A percentile compares a stretch with the other conserved stretches of the same genome.
Evolutionary conservation across 2,329 filamentous ascomycete species (phyloP).

Genomic region (Bisporella sp.): DNA sequence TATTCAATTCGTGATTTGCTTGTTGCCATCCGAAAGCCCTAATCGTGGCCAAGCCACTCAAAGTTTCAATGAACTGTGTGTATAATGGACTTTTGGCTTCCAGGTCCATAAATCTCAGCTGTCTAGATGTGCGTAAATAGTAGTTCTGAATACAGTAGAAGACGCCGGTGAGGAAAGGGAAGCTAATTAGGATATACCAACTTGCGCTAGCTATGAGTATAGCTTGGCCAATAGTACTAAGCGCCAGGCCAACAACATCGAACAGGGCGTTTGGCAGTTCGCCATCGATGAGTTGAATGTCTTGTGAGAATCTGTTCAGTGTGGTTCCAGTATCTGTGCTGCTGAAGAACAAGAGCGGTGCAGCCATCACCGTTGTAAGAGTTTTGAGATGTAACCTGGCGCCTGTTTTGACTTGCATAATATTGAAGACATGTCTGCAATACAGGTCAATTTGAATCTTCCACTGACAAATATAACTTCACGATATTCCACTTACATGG

Average conservation of each 20-base stretch:
- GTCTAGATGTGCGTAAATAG: slow-evolving; percentile 37
- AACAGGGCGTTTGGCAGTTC: slow-evolving; percentile 14
- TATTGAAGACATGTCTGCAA: not conserved
- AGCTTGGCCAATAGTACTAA: not conserved
- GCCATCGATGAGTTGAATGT: not conserved
- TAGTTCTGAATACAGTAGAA: not conserved
- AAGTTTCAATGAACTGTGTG: slow-evolving; percentile 36
- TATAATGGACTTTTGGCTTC: slow-evolving; percentile 36
- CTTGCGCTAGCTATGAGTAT: not conserved
- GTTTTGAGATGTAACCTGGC: not conserved
- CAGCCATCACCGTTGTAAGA: slow-evolving; percentile 37
- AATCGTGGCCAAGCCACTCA: slow-evolving; percentile 36
- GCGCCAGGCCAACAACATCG: slow-evolving; percentile 4
- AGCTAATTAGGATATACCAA: not conserved
- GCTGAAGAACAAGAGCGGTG: slow-evolving; percentile 40
- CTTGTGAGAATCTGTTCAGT: slow-evolving; percentile 28
- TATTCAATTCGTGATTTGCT: slow-evolving; percentile 30
- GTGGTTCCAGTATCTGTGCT: slow-evolving; percentile 34
- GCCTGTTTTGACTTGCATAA: not conserved
- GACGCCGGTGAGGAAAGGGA: not conserved
- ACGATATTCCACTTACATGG: not conserved
- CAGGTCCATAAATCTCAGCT: slow-evolving; percentile 38
- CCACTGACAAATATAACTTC: slow-evolving; percentile 1
- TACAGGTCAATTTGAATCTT: not conserved
- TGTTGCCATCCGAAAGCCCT: slow-evolving; percentile 38